Evolutionary conservation across 129 eudicot genomes (phyloP).

Genomic region (Arctium minus): DNA sequence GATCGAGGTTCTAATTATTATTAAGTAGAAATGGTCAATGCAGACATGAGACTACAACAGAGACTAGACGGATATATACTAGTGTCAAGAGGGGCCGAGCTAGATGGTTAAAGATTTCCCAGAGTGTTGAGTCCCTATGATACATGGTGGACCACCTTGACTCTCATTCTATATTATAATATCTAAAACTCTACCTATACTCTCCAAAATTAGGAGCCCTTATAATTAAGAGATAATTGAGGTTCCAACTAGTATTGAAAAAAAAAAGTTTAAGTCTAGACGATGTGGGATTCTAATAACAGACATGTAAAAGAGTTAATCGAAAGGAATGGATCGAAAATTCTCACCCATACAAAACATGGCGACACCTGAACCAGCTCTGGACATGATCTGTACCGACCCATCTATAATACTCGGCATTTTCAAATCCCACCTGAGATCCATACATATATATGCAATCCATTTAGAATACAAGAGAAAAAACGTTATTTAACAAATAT

Average conservation of each 20-base stretch:
- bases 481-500: neutral
- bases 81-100: neutral
- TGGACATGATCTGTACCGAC: constrained; percentile 66
- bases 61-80: neutral
- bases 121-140: neutral
- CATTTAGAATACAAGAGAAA: neutral
- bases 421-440: constrained; percentile 56
- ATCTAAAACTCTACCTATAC: too few relatives aligned
- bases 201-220: neutral
- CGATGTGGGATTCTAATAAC: neutral
- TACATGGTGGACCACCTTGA: neutral
- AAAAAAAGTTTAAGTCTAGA: neutral
- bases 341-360: constrained; percentile 87
- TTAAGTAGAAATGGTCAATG: neutral
- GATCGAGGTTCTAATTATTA: neutral
- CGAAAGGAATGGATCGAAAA: neutral
- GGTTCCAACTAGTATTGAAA: neutral
- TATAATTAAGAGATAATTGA: neutral
- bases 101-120: neutral
- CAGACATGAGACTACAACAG: neutral
- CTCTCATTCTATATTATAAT: too few relatives aligned
- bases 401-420: constrained; percentile 76
- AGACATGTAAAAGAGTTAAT: neutral
- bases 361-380: constrained; percentile 86
- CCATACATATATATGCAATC: neutral